Base-by-base conservation (phyloP, 2,329 filamentous ascomycete species). In the Botryotinia globosa region DNA sequence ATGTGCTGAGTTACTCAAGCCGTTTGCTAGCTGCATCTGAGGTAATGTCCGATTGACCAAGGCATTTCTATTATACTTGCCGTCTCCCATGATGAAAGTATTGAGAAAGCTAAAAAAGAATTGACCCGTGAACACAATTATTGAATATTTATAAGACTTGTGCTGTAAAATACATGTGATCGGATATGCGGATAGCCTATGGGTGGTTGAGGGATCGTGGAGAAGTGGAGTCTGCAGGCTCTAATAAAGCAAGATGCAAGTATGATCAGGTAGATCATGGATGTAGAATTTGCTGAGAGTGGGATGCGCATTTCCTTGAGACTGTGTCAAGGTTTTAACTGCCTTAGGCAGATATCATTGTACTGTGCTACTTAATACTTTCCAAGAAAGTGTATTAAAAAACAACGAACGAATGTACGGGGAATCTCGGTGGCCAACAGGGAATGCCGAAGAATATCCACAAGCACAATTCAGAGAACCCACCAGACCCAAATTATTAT, bases 1-100 rank as follows among this genome's bases (percentile, higher is more conserved):
- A 34, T 7, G n/a, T 10, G 34, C 22, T 61, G 59, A 51, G 4
- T 25, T 61, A 16, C 5, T 51, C 37, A 25, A 64, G 51, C 68
- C 44, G 22, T 59, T 56, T 18, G 37, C 68, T 18, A 73, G 59
- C n/a, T 71, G 37, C 68, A 73, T 71, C n/a, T 66, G 48, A 48
- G 72, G 72, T 20, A 73, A 56, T 32, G 4, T 66, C 29, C 72
- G 39, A 25, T 71, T 71, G 18, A 63, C 12, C 29, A 73, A 42
- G 42, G 61, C 59, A 34, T 71, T 29, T 51, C 68, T 59, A 51
- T 73, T 51, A 62, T 69, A 54, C 9, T 54, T 42, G 20, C 58
- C 58, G 9, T 18, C 70, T n/a, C 22, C 54, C 71, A 72, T 72
- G 42, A 42, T 72, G 45, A 45, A 42, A 54, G 4, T 39, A 7